phyloP scores from a whole-genome alignment of 2,329 filamentous ascomycete genomes.

The Orbilia blumenaviensis region DNA sequence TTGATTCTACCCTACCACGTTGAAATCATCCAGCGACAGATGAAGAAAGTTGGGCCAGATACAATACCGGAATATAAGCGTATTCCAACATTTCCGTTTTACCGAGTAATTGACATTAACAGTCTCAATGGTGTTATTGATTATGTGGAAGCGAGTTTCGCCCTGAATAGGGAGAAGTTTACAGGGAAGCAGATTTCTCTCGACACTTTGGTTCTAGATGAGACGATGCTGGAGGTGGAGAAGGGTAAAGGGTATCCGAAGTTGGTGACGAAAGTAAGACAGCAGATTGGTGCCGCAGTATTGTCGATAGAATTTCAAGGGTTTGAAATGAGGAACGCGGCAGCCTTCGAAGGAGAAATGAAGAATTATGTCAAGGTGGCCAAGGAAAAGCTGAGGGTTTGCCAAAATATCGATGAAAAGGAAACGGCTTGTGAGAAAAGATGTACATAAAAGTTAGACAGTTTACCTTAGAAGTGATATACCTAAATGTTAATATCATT shows the following conservation, averaged over 20 bases:
- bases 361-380: neutral
- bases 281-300: conserved; percentile 2
- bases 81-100: conserved; percentile 42
- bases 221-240: conserved; percentile 27
- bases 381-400: conserved; percentile 27
- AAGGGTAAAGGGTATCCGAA: conserved; percentile 10
- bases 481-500: neutral
- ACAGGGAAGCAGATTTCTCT: conserved; percentile 18
- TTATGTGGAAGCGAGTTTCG: conserved; percentile 43
- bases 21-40: conserved; percentile 35
- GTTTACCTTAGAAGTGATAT: neutral
- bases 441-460: conserved; percentile 12
- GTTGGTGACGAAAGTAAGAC: conserved; percentile 23
- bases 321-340: conserved; percentile 42
- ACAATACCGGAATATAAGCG: conserved; percentile 38
- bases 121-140: conserved; percentile 28
- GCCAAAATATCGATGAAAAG: conserved; percentile 45
- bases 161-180: conserved; percentile 42
- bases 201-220: conserved; percentile 5
- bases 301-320: conserved; percentile 18
- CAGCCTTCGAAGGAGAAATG: neutral
- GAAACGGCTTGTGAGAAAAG: conserved; percentile 43
- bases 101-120: conserved; percentile 44
- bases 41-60: conserved; percentile 39
- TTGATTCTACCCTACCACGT: conserved; percentile 44